Evolutionary conservation across 306 rosid genomes (phyloP).

Genomic region (Dryas alaskensis): DNA sequence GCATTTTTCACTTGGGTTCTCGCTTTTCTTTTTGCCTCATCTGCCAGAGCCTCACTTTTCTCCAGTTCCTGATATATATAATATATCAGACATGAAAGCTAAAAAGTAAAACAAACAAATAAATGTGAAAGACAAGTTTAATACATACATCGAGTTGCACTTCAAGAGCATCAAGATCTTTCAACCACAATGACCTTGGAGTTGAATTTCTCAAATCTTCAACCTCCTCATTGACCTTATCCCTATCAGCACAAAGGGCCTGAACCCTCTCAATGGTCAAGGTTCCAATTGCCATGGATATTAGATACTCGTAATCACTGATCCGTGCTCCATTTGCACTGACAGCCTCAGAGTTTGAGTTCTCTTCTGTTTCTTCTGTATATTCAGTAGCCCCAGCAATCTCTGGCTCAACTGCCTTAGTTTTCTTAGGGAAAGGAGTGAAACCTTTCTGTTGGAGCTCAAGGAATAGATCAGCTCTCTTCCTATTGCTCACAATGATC

Average conservation of each 20-base stretch:
- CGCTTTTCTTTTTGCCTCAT: conserved; percentile 48
- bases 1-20: conserved; percentile 41
- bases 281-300: conserved; percentile 71
- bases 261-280: conserved; percentile 80
- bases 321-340: conserved; percentile 34
- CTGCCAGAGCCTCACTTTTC: conserved; percentile 52
- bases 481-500: conserved; percentile 74
- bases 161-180: conserved; percentile 72
- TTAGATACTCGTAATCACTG: conserved; percentile 73
- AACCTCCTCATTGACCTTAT: conserved; percentile 51
- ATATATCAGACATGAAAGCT: conserved; percentile 3
- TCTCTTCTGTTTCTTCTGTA: conserved; percentile 48
- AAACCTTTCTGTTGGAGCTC: conserved; percentile 88
- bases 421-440: conserved; percentile 82
- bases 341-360: conserved; percentile 32
- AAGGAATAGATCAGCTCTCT: conserved; percentile 61
- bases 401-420: conserved; percentile 71
- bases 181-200: conserved; percentile 69
- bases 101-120: not conserved
- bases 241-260: conserved; percentile 58
- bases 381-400: conserved; percentile 86
- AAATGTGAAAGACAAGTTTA: not conserved
- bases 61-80: conserved; percentile 59
- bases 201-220: conserved; percentile 63
- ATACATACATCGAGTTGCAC: conserved; percentile 62